These are phyloP conservation scores for Plantago rigida DNA, from an alignment of 305 asterid species.

Conservation along the genomic window DNA sequence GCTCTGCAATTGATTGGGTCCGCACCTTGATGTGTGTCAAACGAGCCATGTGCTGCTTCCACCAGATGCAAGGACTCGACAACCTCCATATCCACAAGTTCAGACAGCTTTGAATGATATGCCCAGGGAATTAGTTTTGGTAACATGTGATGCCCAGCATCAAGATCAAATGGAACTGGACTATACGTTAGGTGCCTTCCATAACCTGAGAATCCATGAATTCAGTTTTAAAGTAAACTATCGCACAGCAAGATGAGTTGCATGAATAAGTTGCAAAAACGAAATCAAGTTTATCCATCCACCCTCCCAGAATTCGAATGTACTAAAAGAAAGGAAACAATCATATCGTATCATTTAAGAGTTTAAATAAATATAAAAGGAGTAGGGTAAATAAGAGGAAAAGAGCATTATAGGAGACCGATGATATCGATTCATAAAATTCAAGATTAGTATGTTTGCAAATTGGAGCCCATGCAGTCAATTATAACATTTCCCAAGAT, in stretches of 20 bases:
- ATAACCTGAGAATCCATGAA: constrained; percentile 38
- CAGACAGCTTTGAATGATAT: constrained; percentile 65
- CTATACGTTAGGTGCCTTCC: constrained; percentile 33
- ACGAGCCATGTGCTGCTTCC: constrained; percentile 37
- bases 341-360: too few relatives aligned
- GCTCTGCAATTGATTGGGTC: constrained; percentile 24
- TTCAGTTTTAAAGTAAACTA: constrained; percentile 3
- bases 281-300: constrained; percentile 9
- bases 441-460: too few relatives aligned
- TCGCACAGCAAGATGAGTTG: constrained; percentile 3
- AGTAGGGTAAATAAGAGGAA: too few relatives aligned
- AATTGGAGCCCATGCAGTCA: too few relatives aligned
- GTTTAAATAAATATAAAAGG: too few relatives aligned
- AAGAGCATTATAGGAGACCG: too few relatives aligned
- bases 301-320: too few relatives aligned
- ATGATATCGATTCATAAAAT: too few relatives aligned
- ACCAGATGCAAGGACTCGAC: constrained; percentile 44
- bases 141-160: constrained; percentile 66
- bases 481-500: too few relatives aligned
- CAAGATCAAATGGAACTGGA: constrained; percentile 68
- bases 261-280: constrained; percentile 20
- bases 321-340: too few relatives aligned
- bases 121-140: constrained; percentile 58
- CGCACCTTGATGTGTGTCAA: constrained; percentile 34
- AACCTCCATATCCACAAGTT: constrained; percentile 66